phyloP scores from a whole-genome alignment of 148 eudicot species.

The Arctostaphylos glauca region DNA sequence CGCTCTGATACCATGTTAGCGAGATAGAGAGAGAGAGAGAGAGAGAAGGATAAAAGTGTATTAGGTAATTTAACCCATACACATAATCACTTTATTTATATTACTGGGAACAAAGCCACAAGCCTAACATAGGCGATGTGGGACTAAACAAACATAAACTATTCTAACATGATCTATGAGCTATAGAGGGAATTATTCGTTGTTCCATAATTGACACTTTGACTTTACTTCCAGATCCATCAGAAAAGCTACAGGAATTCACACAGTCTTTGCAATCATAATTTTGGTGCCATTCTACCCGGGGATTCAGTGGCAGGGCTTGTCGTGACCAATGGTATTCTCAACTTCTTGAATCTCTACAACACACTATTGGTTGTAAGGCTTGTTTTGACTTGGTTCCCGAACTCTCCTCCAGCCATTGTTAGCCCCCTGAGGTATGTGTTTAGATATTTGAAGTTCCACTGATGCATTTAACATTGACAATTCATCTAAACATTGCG shows the following conservation, averaged over 20 bases:
- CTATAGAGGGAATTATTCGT: not conserved
- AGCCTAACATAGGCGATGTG: too few relatives aligned
- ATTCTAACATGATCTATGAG: too few relatives aligned
- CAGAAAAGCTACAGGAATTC: slow-evolving; percentile 38
- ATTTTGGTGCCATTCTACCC: slow-evolving; percentile 89
- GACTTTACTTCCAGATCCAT: slow-evolving; percentile 44
- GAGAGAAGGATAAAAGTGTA: too few relatives aligned
- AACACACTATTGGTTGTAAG: slow-evolving; percentile 71
- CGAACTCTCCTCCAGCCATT: slow-evolving; percentile 78
- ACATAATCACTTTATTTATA: too few relatives aligned
- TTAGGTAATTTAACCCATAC: too few relatives aligned
- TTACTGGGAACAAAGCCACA: too few relatives aligned
- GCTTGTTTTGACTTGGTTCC: slow-evolving; percentile 98
- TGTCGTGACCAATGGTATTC: slow-evolving; percentile 75
- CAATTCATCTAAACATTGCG: not conserved
- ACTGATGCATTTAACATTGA: not conserved
- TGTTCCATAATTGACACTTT: slow-evolving; percentile 10
- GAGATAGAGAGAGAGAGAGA: too few relatives aligned
- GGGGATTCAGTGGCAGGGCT: slow-evolving; percentile 88
- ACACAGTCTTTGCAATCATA: slow-evolving; percentile 46
- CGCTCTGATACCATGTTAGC: too few relatives aligned
- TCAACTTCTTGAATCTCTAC: slow-evolving; percentile 83
- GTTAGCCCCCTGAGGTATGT: slow-evolving; percentile 86
- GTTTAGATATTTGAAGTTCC: not conserved
- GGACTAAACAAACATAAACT: too few relatives aligned